phyloP scores from a whole-genome alignment of 805 yeast species.

The Candida vartiovaarae region DNA sequence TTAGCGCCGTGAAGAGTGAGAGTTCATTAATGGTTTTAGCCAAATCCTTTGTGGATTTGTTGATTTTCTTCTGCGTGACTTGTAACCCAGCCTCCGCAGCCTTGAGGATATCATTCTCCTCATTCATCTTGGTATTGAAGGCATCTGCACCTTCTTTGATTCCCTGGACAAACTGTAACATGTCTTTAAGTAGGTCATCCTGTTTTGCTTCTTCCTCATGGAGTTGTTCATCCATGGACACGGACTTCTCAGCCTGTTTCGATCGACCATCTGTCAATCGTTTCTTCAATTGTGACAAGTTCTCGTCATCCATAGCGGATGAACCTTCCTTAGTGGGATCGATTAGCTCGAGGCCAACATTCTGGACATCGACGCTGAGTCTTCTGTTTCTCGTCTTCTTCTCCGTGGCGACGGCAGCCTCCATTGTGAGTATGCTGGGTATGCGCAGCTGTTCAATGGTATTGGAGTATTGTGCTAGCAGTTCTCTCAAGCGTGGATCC shows the following conservation, averaged over 20 bases:
- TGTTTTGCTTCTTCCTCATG: slow-evolving; percentile 31
- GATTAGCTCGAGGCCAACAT: not conserved
- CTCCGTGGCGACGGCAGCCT: slow-evolving; percentile 4
- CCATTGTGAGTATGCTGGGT: slow-evolving; percentile 5
- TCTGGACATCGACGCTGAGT: slow-evolving; percentile 19
- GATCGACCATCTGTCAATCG: slow-evolving; percentile 24
- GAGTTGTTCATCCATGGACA: slow-evolving; percentile 28
- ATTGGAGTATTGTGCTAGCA: slow-evolving; percentile 1
- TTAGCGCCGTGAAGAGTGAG: slow-evolving; percentile 25
- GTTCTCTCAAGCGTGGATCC: not conserved
- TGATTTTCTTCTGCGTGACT: slow-evolving; percentile 30
- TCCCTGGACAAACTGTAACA: slow-evolving; percentile 30
- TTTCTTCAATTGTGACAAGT: slow-evolving; percentile 25
- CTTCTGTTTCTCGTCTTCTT: slow-evolving; percentile 10
- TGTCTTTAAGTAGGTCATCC: slow-evolving; percentile 30
- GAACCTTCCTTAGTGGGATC: not conserved
- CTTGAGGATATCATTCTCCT: slow-evolving; percentile 30
- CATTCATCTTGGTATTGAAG: slow-evolving; percentile 31
- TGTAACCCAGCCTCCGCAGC: slow-evolving; percentile 37
- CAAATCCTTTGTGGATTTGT: slow-evolving; percentile 24
- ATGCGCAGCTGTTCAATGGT: slow-evolving; percentile 9
- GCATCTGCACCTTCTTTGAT: slow-evolving; percentile 34
- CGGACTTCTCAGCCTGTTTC: slow-evolving; percentile 3
- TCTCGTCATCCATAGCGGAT: slow-evolving; percentile 14
- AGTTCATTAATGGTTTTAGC: slow-evolving; percentile 23